A percentile compares a stretch with the other conserved stretches of the same genome.
These are phyloP conservation scores for Nicotiana undulata DNA, from an alignment of 257 asterid species.

Conservation along the genomic window DNA sequence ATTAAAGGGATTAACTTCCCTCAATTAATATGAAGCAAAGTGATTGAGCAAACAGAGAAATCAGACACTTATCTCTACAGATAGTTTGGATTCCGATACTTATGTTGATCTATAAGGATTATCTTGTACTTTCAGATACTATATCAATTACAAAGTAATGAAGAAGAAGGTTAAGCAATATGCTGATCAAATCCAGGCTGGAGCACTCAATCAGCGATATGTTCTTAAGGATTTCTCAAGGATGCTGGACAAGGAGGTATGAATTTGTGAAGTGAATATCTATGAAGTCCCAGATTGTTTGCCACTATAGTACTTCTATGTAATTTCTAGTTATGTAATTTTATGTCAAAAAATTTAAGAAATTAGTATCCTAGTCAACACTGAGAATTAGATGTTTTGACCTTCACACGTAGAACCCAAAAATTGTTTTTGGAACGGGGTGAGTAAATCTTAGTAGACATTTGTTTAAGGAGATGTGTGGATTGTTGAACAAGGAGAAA, in stretches of 20 bases:
- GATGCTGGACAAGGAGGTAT: slow-evolving; percentile 86
- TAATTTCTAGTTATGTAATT: neutral
- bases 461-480: neutral
- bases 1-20: neutral
- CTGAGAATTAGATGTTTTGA: neutral
- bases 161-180: slow-evolving; percentile 86
- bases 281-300: neutral
- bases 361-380: neutral
- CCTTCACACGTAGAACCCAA: neutral
- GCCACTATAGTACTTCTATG: neutral
- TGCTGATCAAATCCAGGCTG: slow-evolving; percentile 56
- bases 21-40: neutral
- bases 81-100: neutral
- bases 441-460: neutral
- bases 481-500: neutral
- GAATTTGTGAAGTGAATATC: neutral
- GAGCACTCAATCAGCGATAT: slow-evolving; percentile 55
- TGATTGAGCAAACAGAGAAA: neutral
- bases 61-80: neutral
- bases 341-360: neutral
- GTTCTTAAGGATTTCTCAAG: slow-evolving; percentile 93
- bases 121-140: slow-evolving; percentile 42
- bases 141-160: slow-evolving; percentile 93
- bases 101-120: neutral
- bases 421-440: neutral